Evolutionary conservation across 495 filamentous ascomycete species (phyloP), one percentile per base, ranked within the genome.

Genomic region (Aspergillus sclerotioniger): DNA sequence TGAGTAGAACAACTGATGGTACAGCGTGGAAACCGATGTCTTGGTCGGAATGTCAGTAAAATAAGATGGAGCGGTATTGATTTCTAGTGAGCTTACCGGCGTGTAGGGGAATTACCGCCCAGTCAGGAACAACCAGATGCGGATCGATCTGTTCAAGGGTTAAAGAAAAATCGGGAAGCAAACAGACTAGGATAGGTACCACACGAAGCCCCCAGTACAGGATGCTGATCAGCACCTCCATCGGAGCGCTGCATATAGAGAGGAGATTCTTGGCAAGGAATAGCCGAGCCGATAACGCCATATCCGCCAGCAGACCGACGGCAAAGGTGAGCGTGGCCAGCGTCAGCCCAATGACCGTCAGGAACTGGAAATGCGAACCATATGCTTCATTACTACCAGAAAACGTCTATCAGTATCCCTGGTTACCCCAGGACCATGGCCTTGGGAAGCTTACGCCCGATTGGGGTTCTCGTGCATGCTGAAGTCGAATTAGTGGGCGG

Each of bases 11-110:
- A 21, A 94, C 63, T 3, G 88, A 78, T 8, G 92, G 92, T 37
- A 86, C 72, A n/a, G 85, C 82, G 70, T 96, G 92, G 68, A 96
- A 91, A 44, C 86, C 81, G 20, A 95, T 67, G 67, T 96, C 92
- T 71, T 63, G 7, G 64, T 35, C 41, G 50, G 35, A 66, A 51
- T 39, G 56, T 31, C 9, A 57, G 16, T 9, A 15, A 47, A 1
- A 1, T 13, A 13, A 13, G 2, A 21, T 47, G 17, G 44, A 10
- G 9, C 16, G 10, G 17, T n/a, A 8, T 20, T 47, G 44, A 17
- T 28, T 1, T 41, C 8, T 8, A 16, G 45, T 6, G 28, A 28
- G 67, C 73, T 9, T 66, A 80, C 78, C 78, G 13, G 79, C 77
- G 54, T 68, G 44, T 1, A 79, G 52, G 8, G 72, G 74, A 28